Evolutionary conservation across 2,329 filamentous ascomycete genomes (phyloP), one percentile per base, ranked within the genome.

Genomic region (Neofusicoccum parvum): DNA sequence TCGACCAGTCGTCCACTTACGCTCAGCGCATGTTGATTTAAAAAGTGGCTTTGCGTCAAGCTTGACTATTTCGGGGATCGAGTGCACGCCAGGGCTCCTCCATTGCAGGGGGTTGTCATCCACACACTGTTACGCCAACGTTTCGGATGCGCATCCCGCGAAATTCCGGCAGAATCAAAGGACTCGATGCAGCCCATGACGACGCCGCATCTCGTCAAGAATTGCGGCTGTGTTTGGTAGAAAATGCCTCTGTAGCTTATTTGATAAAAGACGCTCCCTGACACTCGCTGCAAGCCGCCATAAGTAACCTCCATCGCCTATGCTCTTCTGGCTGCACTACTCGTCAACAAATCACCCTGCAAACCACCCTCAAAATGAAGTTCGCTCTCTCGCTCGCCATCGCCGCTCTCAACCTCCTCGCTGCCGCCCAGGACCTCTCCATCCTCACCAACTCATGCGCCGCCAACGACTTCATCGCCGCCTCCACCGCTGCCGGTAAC

Each of bases 401-500:
- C 3, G 11, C 11, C 45, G 46, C 45, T 1, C n/a, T 50, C 23
- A 41, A n/a, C 10, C 6, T n/a, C 27, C 9, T 50, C 11, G 43
- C 36, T 34, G 58, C 45, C 2, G 58, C 58, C 7, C 58, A 62
- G 36, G 45, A 62, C 45, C 9, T 62, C 41, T 20, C 15, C 15
- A 62, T 62, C 58, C 32, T 62, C 7, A n/a, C 43, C 15, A 37
- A 34, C 58, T 50, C 43, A 5, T 62, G 58, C 58, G 58, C 58
- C 9, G n/a, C 43, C 45, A 20, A 37, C 3, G 58, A 48, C 10
- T 62, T 62, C 58, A 17, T 49, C 32, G 58, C 58, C 58, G 58
- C 58, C 34, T 34, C 43, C 9, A 27, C 23, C 43, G 43, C 27
- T 15, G 17, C 58, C 27, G 58, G 34, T 15, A 48, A 49, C 27